A percentile compares a stretch with the other conserved stretches of the same genome.
Evolutionary conservation across 768 basidiomycete species (phyloP).

Genomic region (Austroboletus eburneus): DNA sequence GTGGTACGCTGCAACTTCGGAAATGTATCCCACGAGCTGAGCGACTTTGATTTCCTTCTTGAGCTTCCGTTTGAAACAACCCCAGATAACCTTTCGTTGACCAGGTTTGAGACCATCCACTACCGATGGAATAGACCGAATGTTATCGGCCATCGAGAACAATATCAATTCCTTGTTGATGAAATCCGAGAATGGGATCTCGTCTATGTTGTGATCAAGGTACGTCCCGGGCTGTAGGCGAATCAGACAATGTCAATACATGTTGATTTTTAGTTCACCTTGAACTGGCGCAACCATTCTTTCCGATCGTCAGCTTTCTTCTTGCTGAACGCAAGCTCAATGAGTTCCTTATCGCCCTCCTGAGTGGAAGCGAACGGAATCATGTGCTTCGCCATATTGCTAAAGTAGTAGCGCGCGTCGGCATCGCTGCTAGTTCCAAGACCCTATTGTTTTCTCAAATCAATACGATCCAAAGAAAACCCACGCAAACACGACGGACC

Average conservation of each 20-base stretch:
- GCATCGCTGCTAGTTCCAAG: slow-evolving; percentile 88
- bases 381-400: slow-evolving; percentile 89
- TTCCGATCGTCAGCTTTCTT: slow-evolving; percentile 98
- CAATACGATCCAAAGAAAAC: not conserved
- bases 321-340: slow-evolving; percentile 99
- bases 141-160: slow-evolving; percentile 99
- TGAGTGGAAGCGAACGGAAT: slow-evolving; percentile 83
- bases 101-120: slow-evolving; percentile 96
- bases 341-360: slow-evolving; percentile 80
- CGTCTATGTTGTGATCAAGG: slow-evolving; percentile 81
- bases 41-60: slow-evolving; percentile 93
- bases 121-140: slow-evolving; percentile 94
- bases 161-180: slow-evolving; percentile 97
- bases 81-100: slow-evolving; percentile 96
- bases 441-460: slow-evolving; percentile 54
- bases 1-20: slow-evolving; percentile 92
- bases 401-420: slow-evolving; percentile 92
- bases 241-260: slow-evolving; percentile 1
- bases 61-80: slow-evolving; percentile 90
- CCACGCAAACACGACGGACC: slow-evolving; percentile 43
- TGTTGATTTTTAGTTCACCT: slow-evolving; percentile 39
- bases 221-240: slow-evolving; percentile 81
- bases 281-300: slow-evolving; percentile 95
- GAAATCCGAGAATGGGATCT: slow-evolving; percentile 89
- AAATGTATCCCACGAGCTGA: slow-evolving; percentile 93